phyloP scores from a whole-genome alignment of 2,329 filamentous ascomycete species.

The Cladorrhinum sp. region DNA sequence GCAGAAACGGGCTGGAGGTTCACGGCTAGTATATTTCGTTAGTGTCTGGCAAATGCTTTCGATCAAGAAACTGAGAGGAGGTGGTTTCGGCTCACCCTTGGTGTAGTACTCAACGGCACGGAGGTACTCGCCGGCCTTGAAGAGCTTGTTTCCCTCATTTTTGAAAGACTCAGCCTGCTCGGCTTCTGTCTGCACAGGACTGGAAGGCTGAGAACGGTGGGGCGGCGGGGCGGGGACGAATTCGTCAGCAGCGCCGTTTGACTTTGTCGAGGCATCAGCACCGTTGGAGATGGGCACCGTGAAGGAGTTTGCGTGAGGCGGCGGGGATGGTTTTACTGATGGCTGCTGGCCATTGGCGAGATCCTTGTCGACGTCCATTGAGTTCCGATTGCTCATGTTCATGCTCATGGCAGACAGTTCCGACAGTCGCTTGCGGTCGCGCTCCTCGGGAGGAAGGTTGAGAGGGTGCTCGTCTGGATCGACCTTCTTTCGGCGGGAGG shows the following conservation, averaged over 20 bases:
- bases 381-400: slow-evolving; percentile 58
- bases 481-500: slow-evolving; percentile 48
- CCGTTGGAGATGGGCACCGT: slow-evolving; percentile 52
- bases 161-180: slow-evolving; percentile 92
- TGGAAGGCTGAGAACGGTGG: slow-evolving; percentile 63
- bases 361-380: slow-evolving; percentile 77
- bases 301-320: slow-evolving; percentile 41
- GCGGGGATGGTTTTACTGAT: slow-evolving; percentile 42
- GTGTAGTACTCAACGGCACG: slow-evolving; percentile 91
- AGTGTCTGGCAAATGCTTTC: not conserved
- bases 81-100: slow-evolving; percentile 63
- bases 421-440: slow-evolving; percentile 62
- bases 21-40: slow-evolving; percentile 60
- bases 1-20: slow-evolving; percentile 80
- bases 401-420: slow-evolving; percentile 63
- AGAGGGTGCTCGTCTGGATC: slow-evolving; percentile 79
- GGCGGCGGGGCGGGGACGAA: slow-evolving; percentile 67
- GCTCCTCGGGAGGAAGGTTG: slow-evolving; percentile 85
- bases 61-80: too few species aligned
- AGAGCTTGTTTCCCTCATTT: slow-evolving; percentile 89
- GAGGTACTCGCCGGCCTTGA: slow-evolving; percentile 88
- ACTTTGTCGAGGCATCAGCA: slow-evolving; percentile 29
- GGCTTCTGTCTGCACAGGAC: slow-evolving; percentile 50
- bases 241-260: slow-evolving; percentile 44
- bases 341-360: slow-evolving; percentile 44